phyloP scores from a whole-genome alignment of 208 protist species.

The Crithidia bombi region DNA sequence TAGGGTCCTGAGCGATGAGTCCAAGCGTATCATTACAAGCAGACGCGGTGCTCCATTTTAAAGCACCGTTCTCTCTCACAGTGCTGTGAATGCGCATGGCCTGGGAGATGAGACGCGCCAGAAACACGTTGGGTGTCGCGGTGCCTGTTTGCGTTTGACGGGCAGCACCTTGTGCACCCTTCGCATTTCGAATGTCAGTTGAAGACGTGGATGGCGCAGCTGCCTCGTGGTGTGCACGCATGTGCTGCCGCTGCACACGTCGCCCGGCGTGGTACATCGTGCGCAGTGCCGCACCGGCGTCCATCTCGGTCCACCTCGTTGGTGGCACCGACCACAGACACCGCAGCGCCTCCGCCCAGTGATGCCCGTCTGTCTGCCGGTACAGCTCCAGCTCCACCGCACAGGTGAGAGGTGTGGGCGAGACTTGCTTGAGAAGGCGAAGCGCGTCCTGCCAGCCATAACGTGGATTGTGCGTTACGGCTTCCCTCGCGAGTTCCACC shows the following conservation, averaged over 20 bases:
- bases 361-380: constrained; percentile 35
- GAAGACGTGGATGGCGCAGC: too few species aligned
- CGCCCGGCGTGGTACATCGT: constrained; percentile 50
- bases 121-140: not conserved
- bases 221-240: too few species aligned
- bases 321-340: constrained; percentile 41
- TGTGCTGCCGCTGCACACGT: not conserved
- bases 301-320: constrained; percentile 64
- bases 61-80: constrained; percentile 10
- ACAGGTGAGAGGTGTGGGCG: constrained; percentile 31
- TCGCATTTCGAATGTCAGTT: too few species aligned
- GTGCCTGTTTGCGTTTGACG: not conserved
- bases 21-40: constrained; percentile 69
- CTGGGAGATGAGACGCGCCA: constrained; percentile 23
- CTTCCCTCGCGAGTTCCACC: constrained; percentile 31
- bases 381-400: constrained; percentile 50
- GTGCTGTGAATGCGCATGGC: constrained; percentile 23
- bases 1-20: constrained; percentile 34
- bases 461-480: constrained; percentile 19
- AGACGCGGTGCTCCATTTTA: constrained; percentile 49
- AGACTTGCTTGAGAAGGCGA: constrained; percentile 35
- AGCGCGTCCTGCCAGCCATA: constrained; percentile 49
- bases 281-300: constrained; percentile 52
- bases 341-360: constrained; percentile 41
- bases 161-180: not conserved